Conservation (phyloP, 306 rosid species). For the Styphnolobium japonicum region DNA sequence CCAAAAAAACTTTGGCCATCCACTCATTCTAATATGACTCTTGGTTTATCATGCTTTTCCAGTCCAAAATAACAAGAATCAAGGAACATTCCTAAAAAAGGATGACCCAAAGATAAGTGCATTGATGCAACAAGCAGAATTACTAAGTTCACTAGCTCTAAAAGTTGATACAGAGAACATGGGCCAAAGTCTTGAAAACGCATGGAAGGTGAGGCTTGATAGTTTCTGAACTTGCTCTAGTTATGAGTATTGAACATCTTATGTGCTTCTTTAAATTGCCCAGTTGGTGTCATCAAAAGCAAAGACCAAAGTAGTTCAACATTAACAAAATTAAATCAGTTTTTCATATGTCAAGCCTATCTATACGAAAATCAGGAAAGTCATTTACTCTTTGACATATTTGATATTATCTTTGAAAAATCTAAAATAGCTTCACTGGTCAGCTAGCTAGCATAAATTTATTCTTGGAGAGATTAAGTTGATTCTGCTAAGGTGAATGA, state of each 20-base stretch:
- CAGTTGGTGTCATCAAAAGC: not conserved
- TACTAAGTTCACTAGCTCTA: conserved; percentile 82
- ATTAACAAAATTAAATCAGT: not conserved
- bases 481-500: not conserved
- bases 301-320: conserved; percentile 2
- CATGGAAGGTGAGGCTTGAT: conserved; percentile 87
- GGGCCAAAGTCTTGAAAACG: conserved; percentile 94
- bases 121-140: conserved; percentile 93
- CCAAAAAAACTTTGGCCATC: conserved; percentile 20
- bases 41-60: conserved; percentile 33
- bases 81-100: conserved; percentile 76
- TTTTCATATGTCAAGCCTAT: conserved; percentile 1
- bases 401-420: conserved; percentile 10
- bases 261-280: not conserved
- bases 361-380: not conserved
- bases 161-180: conserved; percentile 81
- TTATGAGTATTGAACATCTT: conserved; percentile 9
- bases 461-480: not conserved
- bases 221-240: conserved; percentile 6
- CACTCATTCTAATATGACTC: conserved; percentile 23
- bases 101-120: conserved; percentile 82
- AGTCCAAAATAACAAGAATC: conserved; percentile 55
- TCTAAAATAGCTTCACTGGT: not conserved
- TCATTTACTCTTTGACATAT: not conserved
- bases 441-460: not conserved